phyloP scores from a whole-genome alignment of 352 stramenopile genomes.

The Pythium vanterpoolii region DNA sequence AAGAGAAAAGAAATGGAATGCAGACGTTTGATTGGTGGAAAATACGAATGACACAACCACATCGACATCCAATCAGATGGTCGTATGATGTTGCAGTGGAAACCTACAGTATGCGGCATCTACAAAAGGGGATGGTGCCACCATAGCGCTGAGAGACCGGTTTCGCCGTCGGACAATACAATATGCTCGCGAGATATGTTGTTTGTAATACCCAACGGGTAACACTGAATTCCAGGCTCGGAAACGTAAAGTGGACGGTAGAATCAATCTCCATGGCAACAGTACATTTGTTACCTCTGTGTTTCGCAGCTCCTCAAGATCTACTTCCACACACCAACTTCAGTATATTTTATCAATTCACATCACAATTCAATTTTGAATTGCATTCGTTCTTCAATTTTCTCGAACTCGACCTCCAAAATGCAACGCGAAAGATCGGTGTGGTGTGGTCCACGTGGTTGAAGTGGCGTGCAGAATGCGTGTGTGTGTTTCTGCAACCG shows the following conservation, averaged over 20 bases:
- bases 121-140: neutral
- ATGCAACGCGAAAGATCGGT: constrained; percentile 15
- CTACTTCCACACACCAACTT: neutral
- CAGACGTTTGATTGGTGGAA: constrained; percentile 16
- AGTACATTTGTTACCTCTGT: neutral
- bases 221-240: neutral
- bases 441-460: constrained; percentile 30
- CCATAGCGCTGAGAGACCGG: neutral
- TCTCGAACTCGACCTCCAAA: neutral
- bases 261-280: neutral
- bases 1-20: neutral
- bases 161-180: constrained; percentile 1
- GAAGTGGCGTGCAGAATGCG: constrained; percentile 20
- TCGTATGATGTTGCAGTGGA: neutral
- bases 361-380: constrained; percentile 18
- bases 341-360: constrained; percentile 5
- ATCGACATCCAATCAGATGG: constrained; percentile 23
- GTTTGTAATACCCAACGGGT: no score
- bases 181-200: neutral
- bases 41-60: constrained; percentile 13
- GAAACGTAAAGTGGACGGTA: neutral
- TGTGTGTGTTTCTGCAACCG: constrained; percentile 34
- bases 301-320: constrained; percentile 9
- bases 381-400: constrained; percentile 2
- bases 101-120: no score